A percentile compares a stretch with the other conserved stretches of the same genome.
These are phyloP conservation scores for Fusarium hostae DNA, from an alignment of 2,329 filamentous ascomycete genomes.

Conservation along the genomic window DNA sequence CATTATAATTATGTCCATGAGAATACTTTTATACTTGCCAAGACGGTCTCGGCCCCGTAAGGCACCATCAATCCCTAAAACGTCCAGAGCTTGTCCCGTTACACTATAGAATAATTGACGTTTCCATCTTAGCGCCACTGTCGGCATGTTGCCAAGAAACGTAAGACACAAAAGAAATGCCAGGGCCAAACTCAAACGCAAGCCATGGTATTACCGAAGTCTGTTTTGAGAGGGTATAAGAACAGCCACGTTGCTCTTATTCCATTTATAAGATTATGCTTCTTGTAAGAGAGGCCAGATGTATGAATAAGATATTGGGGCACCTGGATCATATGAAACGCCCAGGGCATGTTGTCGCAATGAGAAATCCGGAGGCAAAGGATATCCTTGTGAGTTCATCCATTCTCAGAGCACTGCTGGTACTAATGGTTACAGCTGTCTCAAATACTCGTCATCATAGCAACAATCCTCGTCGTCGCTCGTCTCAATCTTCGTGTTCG, in stretches of 20 bases:
- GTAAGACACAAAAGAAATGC: background rate
- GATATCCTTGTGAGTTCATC: background rate
- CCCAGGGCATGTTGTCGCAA: background rate
- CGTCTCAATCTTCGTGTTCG: constrained; percentile 30
- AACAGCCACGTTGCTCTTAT: background rate
- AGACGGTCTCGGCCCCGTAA: background rate
- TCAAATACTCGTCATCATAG: constrained; percentile 25
- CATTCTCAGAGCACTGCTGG: fast-evolving
- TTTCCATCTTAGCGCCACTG: constrained; percentile 3
- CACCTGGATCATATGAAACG: background rate
- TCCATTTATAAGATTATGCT: too few species aligned
- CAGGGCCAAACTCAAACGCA: background rate
- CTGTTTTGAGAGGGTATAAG: background rate
- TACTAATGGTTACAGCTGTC: background rate
- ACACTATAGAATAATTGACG: background rate
- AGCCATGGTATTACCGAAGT: background rate
- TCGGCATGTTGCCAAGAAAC: constrained; percentile 14
- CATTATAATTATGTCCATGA: background rate
- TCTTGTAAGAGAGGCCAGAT: background rate
- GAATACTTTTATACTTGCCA: background rate
- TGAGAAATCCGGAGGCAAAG: background rate
- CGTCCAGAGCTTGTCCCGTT: background rate
- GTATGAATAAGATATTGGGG: background rate
- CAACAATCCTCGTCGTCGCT: constrained; percentile 16
- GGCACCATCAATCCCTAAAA: background rate